phyloP scores from a whole-genome alignment of 441 rosid species.

The Theobroma grandiflorum region DNA sequence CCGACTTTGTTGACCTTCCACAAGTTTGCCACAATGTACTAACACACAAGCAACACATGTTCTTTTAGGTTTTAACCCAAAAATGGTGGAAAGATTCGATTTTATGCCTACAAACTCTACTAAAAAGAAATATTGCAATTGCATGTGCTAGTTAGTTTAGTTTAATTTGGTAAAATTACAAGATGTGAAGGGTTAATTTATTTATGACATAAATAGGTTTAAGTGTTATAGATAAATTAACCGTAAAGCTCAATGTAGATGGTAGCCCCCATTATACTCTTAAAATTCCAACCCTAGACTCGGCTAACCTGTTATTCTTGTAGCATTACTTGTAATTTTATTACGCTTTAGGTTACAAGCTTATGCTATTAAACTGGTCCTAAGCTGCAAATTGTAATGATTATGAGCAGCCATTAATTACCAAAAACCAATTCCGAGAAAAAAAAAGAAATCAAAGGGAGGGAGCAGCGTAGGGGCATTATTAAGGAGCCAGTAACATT shows the following conservation, averaged over 20 bases:
- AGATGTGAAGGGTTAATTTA: too few species aligned
- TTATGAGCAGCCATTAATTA: not conserved
- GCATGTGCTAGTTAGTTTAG: too few species aligned
- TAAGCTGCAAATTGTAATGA: not conserved
- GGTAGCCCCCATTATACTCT: too few species aligned
- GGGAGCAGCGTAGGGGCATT: too few species aligned
- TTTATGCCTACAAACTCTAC: too few species aligned
- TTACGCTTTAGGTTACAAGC: not conserved
- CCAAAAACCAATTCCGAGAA: not conserved
- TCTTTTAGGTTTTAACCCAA: not conserved
- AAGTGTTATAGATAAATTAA: not conserved
- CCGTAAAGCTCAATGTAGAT: too few species aligned
- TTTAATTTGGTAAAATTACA: too few species aligned
- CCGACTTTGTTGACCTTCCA: not conserved
- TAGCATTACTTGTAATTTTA: not conserved
- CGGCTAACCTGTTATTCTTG: too few species aligned
- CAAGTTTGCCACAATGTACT: not conserved
- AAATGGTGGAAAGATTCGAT: not conserved
- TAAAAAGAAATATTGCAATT: too few species aligned
- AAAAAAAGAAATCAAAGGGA: not conserved
- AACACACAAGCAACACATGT: not conserved
- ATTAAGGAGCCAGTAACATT: not conserved
- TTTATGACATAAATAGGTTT: not conserved
- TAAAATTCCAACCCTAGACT: too few species aligned
- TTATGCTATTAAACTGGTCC: slow-evolving; percentile 5